A percentile compares a stretch with the other conserved stretches of the same genome.
phyloP scores from a whole-genome alignment of 495 filamentous ascomycete genomes.

The Geoglossum glabrum region DNA sequence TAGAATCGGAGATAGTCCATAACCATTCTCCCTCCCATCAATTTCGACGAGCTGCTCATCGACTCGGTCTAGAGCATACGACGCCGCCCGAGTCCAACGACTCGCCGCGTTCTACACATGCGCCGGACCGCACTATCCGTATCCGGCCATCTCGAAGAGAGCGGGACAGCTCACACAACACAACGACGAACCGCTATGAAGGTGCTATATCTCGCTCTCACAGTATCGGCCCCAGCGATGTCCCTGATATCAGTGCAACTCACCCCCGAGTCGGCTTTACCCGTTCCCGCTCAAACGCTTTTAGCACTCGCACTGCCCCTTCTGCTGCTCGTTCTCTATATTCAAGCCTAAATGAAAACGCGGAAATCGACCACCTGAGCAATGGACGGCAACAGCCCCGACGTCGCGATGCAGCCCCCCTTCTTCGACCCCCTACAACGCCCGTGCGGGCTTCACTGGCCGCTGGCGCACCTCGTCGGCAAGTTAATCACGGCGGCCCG shows the following conservation, averaged over 20 bases:
- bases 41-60: background rate
- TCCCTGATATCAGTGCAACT: background rate
- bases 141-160: background rate
- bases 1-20: conserved; percentile 23
- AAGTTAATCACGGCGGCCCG: background rate
- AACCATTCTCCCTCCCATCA: background rate
- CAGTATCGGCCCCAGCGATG: background rate
- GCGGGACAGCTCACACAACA: background rate
- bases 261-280: background rate
- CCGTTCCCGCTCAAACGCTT: background rate
- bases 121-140: background rate
- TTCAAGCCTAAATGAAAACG: background rate
- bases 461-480: background rate
- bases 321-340: background rate
- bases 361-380: background rate
- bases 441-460: background rate
- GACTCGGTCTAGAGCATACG: background rate
- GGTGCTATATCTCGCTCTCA: background rate
- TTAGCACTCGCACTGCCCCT: background rate
- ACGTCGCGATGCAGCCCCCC: background rate
- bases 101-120: background rate
- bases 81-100: background rate
- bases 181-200: background rate
- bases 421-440: background rate
- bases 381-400: background rate